Conservation (phyloP, 768 basidiomycete species). For the Naematelia aurantialba region DNA sequence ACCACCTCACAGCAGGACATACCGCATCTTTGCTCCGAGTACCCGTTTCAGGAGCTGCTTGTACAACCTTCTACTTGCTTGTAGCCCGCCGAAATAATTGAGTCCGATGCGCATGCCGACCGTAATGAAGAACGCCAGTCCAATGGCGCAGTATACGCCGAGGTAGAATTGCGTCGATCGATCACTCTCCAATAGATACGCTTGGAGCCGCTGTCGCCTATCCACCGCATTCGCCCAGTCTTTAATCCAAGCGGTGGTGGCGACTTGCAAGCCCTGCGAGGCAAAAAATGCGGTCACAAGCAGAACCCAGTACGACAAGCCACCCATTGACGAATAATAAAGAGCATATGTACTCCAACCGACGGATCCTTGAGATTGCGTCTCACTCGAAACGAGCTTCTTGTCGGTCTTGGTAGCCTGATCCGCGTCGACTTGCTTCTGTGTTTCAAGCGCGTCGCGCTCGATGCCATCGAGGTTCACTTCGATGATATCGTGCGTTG, state of each 20-base stretch:
- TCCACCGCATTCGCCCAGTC: conserved; percentile 46
- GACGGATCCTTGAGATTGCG: conserved; percentile 36
- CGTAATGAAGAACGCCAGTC: conserved; percentile 33
- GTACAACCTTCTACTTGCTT: conserved; percentile 45
- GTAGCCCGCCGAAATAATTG: conserved; percentile 38
- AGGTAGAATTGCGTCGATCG: conserved; percentile 42
- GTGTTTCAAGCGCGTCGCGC: conserved; percentile 28
- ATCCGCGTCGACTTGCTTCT: conserved; percentile 35
- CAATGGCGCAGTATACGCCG: conserved; percentile 35
- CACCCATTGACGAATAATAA: conserved; percentile 43
- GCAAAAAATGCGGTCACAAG: conserved; percentile 38
- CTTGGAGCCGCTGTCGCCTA: not conserved
- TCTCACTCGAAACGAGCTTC: conserved; percentile 43
- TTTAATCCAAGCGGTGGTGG: conserved; percentile 47
- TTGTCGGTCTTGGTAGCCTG: conserved; percentile 37
- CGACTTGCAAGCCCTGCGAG: conserved; percentile 44
- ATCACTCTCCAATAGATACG: conserved; percentile 5
- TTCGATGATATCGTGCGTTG: conserved; percentile 26
- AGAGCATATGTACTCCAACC: conserved; percentile 35
- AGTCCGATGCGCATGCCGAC: conserved; percentile 39
- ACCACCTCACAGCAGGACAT: not conserved
- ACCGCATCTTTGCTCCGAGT: conserved; percentile 49
- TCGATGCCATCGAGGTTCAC: conserved; percentile 28
- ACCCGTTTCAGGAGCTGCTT: conserved; percentile 42
- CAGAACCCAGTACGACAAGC: conserved; percentile 38